Evolutionary conservation across 306 rosid genomes (phyloP), one percentile per base, ranked within the genome.

Genomic region (Cucumis cinereus): DNA sequence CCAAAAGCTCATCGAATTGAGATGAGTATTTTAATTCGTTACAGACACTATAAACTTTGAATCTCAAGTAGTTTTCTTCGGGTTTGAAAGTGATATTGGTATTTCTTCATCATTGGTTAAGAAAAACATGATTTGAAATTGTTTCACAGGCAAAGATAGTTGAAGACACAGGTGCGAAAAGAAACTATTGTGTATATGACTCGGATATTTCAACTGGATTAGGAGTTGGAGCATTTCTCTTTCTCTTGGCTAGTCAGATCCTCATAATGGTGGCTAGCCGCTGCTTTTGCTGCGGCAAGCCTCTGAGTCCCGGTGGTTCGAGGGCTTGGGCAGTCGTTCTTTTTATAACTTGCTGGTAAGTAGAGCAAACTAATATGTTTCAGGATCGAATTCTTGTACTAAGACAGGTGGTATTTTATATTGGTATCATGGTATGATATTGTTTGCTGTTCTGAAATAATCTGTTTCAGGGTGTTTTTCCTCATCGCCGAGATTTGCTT

Each of bases 281-380:
- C 63, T 95, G 98, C 96, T 95, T 95, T 87, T 95, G 99, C 77
- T 92, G 97, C 1, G 98, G 99, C 41, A 90, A 92, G 84, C 80
- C 99, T 74, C 87, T 95, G 77, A 89, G 81, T 73, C 97, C 99
- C 0, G 93, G 96, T 23, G 97, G 99, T 36, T 87, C 98, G 10
- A 92, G 99, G 82, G 99, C 99, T 11, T 92, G 87, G 75, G 90
- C 98, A 0, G 62, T 95, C 8, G 12, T 95, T 78, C 96, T 95
- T 71, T 89, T 95, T 93, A 82, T 95, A 53, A 66, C 76, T 84
- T 95, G 98, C 98, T 92, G 99, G 99, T 95, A 95, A 77, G 23
- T 61, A 33, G 26, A 59, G 47, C 58, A 19, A 36, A 38, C 26
- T 50, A 10, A 50, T 13, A 4, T 28, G 59, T 53, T 50, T 49